phyloP scores from a whole-genome alignment of 352 stramenopile genomes.

The Globisporangium recalcitrans region DNA sequence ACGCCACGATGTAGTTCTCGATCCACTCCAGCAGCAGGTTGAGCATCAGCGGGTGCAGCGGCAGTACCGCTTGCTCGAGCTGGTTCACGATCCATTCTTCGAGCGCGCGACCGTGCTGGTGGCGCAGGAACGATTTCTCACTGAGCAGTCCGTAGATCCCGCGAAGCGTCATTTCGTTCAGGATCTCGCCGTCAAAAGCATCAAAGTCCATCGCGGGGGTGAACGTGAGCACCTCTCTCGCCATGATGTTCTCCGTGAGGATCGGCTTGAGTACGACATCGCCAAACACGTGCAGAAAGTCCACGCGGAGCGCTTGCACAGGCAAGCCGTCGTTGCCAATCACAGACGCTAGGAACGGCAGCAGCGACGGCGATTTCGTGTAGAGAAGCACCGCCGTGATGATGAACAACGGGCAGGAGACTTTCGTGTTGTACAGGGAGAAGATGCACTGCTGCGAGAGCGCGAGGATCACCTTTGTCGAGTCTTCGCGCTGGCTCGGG shows the following conservation, averaged over 20 bases:
- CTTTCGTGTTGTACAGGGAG: conserved; percentile 45
- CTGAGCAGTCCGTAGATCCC: conserved; percentile 47
- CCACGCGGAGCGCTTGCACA: conserved; percentile 25
- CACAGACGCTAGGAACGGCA: conserved; percentile 38
- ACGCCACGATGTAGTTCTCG: conserved; percentile 73
- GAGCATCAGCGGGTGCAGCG: conserved; percentile 48
- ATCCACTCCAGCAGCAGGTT: conserved; percentile 62
- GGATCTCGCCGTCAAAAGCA: conserved; percentile 28
- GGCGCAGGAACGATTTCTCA: conserved; percentile 63
- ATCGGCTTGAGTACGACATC: conserved; percentile 65
- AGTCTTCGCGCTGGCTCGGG: conserved; percentile 52
- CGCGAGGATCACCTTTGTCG: conserved; percentile 39
- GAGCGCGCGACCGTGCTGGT: conserved; percentile 48
- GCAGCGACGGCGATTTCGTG: conserved; percentile 52
- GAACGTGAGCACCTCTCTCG: conserved; percentile 50
- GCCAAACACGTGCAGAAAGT: conserved; percentile 55
- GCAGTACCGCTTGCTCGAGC: conserved; percentile 33
- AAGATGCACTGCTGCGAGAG: conserved; percentile 60
- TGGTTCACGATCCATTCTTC: conserved; percentile 47
- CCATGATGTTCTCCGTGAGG: conserved; percentile 58
- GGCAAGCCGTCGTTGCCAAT: conserved; percentile 14
- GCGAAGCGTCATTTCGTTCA: conserved; percentile 48
- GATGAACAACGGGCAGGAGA: conserved; percentile 48
- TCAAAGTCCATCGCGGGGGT: conserved; percentile 25
- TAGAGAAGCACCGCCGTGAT: conserved; percentile 64